Conservation (phyloP, 1,139 yeast genomes). For the Saccharomyces hybrid region DNA sequence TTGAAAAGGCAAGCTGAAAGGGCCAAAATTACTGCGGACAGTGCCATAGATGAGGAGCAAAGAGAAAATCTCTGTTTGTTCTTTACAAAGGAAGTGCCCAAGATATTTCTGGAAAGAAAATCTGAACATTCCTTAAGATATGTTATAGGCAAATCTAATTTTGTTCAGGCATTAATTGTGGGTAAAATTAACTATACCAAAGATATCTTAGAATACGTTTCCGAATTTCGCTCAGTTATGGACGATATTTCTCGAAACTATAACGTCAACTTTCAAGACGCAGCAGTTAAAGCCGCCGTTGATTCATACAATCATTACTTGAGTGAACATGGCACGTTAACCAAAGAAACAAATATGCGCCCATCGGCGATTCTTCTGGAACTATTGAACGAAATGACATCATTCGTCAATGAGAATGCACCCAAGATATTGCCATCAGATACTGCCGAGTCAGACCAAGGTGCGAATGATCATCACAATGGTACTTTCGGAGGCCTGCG, state of each 20-base stretch:
- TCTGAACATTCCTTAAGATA: constrained; percentile 18
- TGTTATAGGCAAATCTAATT: constrained; percentile 23
- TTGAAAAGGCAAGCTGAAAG: constrained; percentile 9
- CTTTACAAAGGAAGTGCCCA: constrained; percentile 25
- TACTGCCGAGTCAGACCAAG: neutral
- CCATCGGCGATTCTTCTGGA: constrained; percentile 15
- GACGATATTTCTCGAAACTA: constrained; percentile 41
- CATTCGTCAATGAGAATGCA: constrained; percentile 14
- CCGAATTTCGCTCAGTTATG: constrained; percentile 17
- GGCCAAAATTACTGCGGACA: constrained; percentile 16
- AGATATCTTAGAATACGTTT: constrained; percentile 13
- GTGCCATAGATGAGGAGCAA: constrained; percentile 22
- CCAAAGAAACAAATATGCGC: constrained; percentile 4
- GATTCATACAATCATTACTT: constrained; percentile 49
- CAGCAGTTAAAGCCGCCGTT: constrained; percentile 73
- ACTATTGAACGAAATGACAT: constrained; percentile 13
- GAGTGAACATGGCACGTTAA: constrained; percentile 12
- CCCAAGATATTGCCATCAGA: constrained; percentile 2
- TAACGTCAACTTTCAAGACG: constrained; percentile 87
- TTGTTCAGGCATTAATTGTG: constrained; percentile 21
- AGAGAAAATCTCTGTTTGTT: constrained; percentile 22
- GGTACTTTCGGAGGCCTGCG: constrained; percentile 2
- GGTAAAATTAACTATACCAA: constrained; percentile 21
- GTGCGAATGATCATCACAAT: neutral
- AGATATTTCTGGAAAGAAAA: constrained; percentile 24